A percentile compares a stretch with the other conserved stretches of the same genome.
Conservation (phyloP, 202 grass and related monocot species). For the Zizania palustris region DNA sequence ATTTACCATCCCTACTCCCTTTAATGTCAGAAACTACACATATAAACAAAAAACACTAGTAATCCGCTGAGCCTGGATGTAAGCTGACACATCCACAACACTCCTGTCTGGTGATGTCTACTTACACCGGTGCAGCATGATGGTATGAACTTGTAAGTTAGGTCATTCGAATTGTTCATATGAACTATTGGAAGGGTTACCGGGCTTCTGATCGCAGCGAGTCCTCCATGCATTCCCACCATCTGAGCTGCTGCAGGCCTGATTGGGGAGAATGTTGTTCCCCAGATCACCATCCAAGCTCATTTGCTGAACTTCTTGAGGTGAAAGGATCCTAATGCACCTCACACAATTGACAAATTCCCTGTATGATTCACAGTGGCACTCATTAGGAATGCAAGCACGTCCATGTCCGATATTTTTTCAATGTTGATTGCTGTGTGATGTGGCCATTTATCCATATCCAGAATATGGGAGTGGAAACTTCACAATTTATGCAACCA, state of each 20-base stretch:
- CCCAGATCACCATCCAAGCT: constrained; percentile 89
- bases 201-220: constrained; percentile 71
- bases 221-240: constrained; percentile 76
- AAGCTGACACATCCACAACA: constrained; percentile 48
- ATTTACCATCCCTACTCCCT: constrained; percentile 44
- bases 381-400: constrained; percentile 19
- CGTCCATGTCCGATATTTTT: neutral
- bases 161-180: constrained; percentile 88
- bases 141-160: constrained; percentile 14
- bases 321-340: constrained; percentile 89
- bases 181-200: constrained; percentile 81
- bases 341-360: constrained; percentile 92
- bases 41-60: constrained; percentile 55
- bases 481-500: neutral
- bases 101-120: neutral
- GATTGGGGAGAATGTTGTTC: constrained; percentile 57
- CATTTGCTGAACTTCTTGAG: constrained; percentile 96
- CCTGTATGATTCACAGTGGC: constrained; percentile 49
- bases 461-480: neutral
- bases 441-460: neutral
- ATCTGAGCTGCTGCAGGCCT: constrained; percentile 88
- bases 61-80: constrained; percentile 22
- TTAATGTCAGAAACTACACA: constrained; percentile 53
- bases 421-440: neutral
- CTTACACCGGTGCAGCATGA: neutral